Percentiles rank a stretch among this genome's conserved stretches.
Evolutionary conservation across 495 filamentous ascomycete genomes (phyloP).

Genomic region (Hypoxylon perforatum): DNA sequence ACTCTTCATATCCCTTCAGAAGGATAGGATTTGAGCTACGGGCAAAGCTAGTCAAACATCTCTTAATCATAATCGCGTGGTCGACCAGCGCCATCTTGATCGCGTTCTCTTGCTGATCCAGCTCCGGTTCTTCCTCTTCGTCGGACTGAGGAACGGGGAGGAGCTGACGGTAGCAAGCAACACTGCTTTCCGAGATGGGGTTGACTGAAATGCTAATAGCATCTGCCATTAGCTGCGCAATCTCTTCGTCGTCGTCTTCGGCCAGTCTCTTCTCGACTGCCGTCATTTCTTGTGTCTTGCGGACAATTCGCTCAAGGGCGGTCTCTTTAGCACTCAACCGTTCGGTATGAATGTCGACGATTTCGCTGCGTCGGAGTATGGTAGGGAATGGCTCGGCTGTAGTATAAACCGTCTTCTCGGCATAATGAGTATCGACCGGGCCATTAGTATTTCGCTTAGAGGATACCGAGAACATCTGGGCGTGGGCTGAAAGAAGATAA

Average conservation of each 20-base stretch:
- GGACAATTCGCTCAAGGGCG: slow-evolving; percentile 87
- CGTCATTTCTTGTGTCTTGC: slow-evolving; percentile 88
- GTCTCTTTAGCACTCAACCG: slow-evolving; percentile 81
- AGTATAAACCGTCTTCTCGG: slow-evolving; percentile 88
- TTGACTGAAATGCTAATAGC: slow-evolving; percentile 79
- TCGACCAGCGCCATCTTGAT: slow-evolving; percentile 88
- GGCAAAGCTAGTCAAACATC: slow-evolving; percentile 77
- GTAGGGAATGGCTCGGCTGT: slow-evolving; percentile 91
- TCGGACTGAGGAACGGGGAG: slow-evolving; percentile 63
- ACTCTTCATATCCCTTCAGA: slow-evolving; percentile 53
- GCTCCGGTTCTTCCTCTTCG: slow-evolving; percentile 61
- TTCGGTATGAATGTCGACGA: slow-evolving; percentile 71
- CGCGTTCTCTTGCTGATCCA: slow-evolving; percentile 81
- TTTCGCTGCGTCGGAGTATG: slow-evolving; percentile 88
- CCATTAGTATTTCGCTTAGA: slow-evolving; percentile 73
- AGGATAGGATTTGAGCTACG: slow-evolving; percentile 65
- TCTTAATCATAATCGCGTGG: slow-evolving; percentile 87
- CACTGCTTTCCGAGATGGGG: slow-evolving; percentile 71
- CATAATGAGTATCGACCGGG: slow-evolving; percentile 74
- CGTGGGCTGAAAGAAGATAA: slow-evolving; percentile 80
- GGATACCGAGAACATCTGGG: slow-evolving; percentile 77
- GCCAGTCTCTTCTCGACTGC: slow-evolving; percentile 77
- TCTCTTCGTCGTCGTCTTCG: slow-evolving; percentile 75
- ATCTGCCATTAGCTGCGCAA: slow-evolving; percentile 71
- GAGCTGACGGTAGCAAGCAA: slow-evolving; percentile 79